These are phyloP conservation scores for Tylopilus rubrobrunneus DNA, from an alignment of 768 basidiomycete species.

Conservation along the genomic window DNA sequence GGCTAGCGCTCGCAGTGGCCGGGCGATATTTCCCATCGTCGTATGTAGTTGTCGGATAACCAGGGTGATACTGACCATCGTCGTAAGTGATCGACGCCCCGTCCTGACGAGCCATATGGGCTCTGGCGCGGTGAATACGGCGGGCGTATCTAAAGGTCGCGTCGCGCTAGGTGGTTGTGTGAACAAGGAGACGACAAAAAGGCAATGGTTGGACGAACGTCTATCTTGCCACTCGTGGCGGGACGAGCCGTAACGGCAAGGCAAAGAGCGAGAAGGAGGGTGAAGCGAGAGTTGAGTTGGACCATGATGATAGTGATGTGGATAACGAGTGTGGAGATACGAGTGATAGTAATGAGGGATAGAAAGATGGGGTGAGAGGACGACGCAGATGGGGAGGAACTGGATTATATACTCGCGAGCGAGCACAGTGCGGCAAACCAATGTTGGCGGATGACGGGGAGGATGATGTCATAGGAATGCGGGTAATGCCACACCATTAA, in stretches of 20 bases:
- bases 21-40: constrained; percentile 18
- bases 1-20: not conserved
- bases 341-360: constrained; percentile 12
- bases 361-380: constrained; percentile 5
- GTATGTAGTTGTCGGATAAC: not conserved
- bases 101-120: constrained; percentile 2
- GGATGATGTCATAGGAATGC: constrained; percentile 15
- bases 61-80: constrained; percentile 21
- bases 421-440: not conserved
- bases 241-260: constrained; percentile 18
- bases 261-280: constrained; percentile 27
- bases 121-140: constrained; percentile 10
- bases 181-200: not conserved
- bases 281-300: constrained; percentile 27
- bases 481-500: not conserved
- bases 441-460: constrained; percentile 12
- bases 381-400: not conserved
- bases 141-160: constrained; percentile 6
- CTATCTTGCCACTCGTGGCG: constrained; percentile 4
- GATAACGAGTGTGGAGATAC: constrained; percentile 22
- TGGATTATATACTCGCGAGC: constrained; percentile 20
- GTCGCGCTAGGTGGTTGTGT: constrained; percentile 9
- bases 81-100: not conserved
- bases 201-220: constrained; percentile 7
- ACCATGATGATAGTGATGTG: constrained; percentile 29